phyloP scores from a whole-genome alignment of 2,329 filamentous ascomycete genomes.

The Colletotrichum tropicicola region DNA sequence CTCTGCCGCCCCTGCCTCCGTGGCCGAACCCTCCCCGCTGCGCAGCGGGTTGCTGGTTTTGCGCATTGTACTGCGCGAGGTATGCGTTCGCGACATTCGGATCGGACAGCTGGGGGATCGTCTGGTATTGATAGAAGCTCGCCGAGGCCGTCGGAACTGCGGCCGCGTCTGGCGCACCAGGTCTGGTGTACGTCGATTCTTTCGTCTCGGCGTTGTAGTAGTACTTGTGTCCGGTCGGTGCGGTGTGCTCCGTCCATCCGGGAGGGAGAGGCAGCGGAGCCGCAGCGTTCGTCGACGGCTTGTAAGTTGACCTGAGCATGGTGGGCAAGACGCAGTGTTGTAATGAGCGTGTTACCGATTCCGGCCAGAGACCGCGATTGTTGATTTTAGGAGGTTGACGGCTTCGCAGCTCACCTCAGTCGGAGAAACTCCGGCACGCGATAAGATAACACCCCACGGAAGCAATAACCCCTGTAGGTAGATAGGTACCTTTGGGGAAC shows the following conservation, averaged over 20 bases:
- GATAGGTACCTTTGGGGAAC: not conserved
- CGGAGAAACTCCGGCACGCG: not conserved
- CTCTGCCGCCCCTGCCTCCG: conserved; percentile 62
- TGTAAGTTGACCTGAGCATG: conserved; percentile 85
- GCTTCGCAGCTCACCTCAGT: not conserved
- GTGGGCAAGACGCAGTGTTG: no score
- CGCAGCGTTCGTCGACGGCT: conserved; percentile 55
- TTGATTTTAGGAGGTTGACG: not conserved
- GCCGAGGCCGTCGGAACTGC: conserved; percentile 35
- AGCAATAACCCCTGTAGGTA: not conserved
- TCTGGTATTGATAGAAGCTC: conserved; percentile 53
- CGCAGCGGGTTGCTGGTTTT: conserved; percentile 46
- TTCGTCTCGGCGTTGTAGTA: conserved; percentile 87
- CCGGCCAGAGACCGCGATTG: not conserved
- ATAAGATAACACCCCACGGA: conserved; percentile 5
- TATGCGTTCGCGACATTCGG: conserved; percentile 69
- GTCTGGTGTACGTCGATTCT: conserved; percentile 86
- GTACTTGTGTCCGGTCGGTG: conserved; percentile 86
- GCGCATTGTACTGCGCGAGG: conserved; percentile 61
- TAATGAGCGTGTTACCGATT: not conserved
- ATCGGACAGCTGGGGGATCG: conserved; percentile 57
- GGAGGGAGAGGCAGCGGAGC: conserved; percentile 70
- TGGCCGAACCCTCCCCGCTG: conserved; percentile 52
- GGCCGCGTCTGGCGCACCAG: conserved; percentile 50
- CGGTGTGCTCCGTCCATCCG: conserved; percentile 94